These are phyloP conservation scores for Euphorbia tirucalli DNA, from an alignment of 345 rosid genomes.

Conservation along the genomic window DNA sequence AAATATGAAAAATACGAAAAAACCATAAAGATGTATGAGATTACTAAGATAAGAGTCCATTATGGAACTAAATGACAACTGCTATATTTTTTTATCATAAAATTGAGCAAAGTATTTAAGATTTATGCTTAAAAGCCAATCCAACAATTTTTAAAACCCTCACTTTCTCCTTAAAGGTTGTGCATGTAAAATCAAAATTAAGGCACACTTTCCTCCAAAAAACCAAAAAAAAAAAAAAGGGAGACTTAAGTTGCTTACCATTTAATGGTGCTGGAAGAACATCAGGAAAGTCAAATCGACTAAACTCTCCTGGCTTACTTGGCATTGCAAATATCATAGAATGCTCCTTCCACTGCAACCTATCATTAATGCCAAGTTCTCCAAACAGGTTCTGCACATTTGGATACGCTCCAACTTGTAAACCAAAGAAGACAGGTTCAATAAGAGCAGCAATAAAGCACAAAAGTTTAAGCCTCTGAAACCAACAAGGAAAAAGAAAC, in stretches of 20 bases:
- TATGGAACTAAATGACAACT: background rate
- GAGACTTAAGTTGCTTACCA: slow-evolving; percentile 43
- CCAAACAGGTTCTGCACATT: slow-evolving; percentile 89
- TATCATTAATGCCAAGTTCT: slow-evolving; percentile 86
- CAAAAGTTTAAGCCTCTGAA: slow-evolving; percentile 3
- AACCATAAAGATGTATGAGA: background rate
- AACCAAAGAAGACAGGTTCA: slow-evolving; percentile 22
- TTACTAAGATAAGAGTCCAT: background rate
- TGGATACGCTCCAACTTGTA: slow-evolving; percentile 91
- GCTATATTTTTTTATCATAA: background rate
- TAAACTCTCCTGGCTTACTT: slow-evolving; percentile 90
- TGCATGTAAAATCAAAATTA: background rate
- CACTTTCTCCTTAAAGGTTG: background rate
- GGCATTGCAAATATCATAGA: slow-evolving; percentile 99
- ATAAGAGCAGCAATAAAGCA: background rate
- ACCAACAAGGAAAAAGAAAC: background rate
- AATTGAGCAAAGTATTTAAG: no score
- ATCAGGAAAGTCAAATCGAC: slow-evolving; percentile 93
- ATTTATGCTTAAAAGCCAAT: background rate
- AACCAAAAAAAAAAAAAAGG: no score
- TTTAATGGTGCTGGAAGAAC: slow-evolving; percentile 83
- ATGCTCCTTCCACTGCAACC: slow-evolving; percentile 96
- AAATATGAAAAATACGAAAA: background rate
- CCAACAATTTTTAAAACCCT: background rate
- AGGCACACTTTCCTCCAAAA: no score